Base-by-base conservation (phyloP, 139 green algal species). In the Gonium pectorale region DNA sequence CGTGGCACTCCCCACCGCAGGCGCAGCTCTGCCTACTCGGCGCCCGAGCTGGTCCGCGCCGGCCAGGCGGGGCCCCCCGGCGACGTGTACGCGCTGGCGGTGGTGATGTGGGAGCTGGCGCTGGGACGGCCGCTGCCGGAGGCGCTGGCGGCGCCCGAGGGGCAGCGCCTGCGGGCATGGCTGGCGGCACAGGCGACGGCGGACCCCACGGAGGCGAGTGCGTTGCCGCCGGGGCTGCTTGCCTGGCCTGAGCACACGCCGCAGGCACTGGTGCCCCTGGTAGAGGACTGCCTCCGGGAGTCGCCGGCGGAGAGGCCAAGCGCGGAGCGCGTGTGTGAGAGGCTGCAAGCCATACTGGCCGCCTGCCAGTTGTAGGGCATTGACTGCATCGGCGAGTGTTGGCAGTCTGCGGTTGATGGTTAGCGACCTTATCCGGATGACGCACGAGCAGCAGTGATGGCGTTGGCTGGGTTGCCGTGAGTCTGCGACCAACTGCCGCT, bases 81-180 rank as follows among this genome's bases (percentile, higher is more conserved):
- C n/a, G 84, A 89, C 68, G 74, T 85, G 40, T 89, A 85, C 51
- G 66, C 84, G 22, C 81, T 85, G 3, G 84, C 46, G 24, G 4
- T 85, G 5, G 26, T 85, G 21, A 9, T 81, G 19, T 89, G 74
- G 72, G 62, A 89, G 66, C 66, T 86, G 79, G 46, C 52, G 3
- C 22, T 3, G 19, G 73, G 73, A 5, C 11, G n/a, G 52, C 73
- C 73, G 54, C 54, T 81, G 54, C 73, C 73, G 5, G 73, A 69
- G 54, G 73, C 73, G 8, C 35, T 69, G 54, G 51, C 3, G 2
- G 52, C 38, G 27, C n/a, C n/a, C n/a, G n/a, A n/a, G n/a, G 27
- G 5, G 27, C 73, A 54, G 38, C 33, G 33, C 38, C 51, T 81
- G 54, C 73, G 52, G 1, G 37, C 62, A 15, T 67, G 72, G 72